Evolutionary conservation across 2,329 filamentous ascomycete genomes (phyloP), one percentile per base, ranked within the genome.

Genomic region (Elsinoe ampelina): DNA sequence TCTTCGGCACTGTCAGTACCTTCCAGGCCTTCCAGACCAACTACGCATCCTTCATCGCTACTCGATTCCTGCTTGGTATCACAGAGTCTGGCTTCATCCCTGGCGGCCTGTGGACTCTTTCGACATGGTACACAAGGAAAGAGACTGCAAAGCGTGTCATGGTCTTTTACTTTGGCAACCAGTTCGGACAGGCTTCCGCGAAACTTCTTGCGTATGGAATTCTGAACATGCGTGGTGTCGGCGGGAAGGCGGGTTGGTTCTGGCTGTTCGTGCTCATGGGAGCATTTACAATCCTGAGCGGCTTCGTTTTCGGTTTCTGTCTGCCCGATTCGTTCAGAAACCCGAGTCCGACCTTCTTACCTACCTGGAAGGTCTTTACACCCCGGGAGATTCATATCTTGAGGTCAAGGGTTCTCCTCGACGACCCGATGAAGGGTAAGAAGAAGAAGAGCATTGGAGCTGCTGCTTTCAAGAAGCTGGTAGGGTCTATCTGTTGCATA

Each of bases 31-130:
- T 70, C 55, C 68, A 72, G 55, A 67, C 66, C 34, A 69, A 68
- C 19, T 67, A 71, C 13, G 68, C 60, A 1, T 64, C 71, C 2
- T 74, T 70, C 60, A 63, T 73, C 10, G 65, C 66, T 0, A 73
- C 72, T 0, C 64, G 72, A 11, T 63, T 74, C 8, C 63, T 75
- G 2, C 68, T 74, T 6, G 70, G 71, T 5, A 61, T 65, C 26
- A 64, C 60, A 1, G 75, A 76, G 57, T 70, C 72, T 1, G 74
- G 73, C 1, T 75, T 76, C 58, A 77, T 76, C 45, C 75, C 75
- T 2, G 75, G 73, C 1, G 73, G 73, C 5, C 64, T 77, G 1
- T 78, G 72, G 64, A 77, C 75, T 0, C 70, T 78, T 1, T 76
- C 74, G 0, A 67, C 71, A 1, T 77, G 74, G 74, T 77, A 78